Evolutionary conservation across 163 green algal genomes (phyloP).

Genomic region (Trebouxiophyceae sp.): DNA sequence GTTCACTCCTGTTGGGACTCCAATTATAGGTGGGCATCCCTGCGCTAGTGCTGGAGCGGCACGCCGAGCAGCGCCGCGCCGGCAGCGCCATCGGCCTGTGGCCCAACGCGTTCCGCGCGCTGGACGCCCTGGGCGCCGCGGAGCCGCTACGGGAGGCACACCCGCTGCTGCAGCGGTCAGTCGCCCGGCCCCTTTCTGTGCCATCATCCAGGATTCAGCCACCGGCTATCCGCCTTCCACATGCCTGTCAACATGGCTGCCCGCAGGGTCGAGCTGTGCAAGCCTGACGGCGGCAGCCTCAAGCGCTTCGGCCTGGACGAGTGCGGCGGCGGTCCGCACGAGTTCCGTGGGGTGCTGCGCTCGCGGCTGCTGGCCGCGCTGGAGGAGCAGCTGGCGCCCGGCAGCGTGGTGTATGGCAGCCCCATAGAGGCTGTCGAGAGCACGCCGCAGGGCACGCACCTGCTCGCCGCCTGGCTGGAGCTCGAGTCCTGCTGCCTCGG

Average conservation of each 20-base stretch:
- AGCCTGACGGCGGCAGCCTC: slow-evolving; percentile 21
- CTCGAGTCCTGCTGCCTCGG: too few relatives aligned
- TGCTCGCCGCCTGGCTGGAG: too few relatives aligned
- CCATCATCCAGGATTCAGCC: too few relatives aligned
- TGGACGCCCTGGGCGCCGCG: slow-evolving; percentile 60
- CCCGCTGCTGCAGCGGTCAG: slow-evolving; percentile 29
- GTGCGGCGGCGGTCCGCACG: slow-evolving; percentile 50
- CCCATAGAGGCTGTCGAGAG: neutral
- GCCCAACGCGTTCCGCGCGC: slow-evolving; percentile 62
- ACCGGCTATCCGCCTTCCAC: too few relatives aligned
- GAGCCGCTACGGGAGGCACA: slow-evolving; percentile 36
- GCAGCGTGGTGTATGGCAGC: slow-evolving; percentile 29
- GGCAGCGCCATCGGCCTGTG: slow-evolving; percentile 63
- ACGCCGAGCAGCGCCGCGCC: slow-evolving; percentile 15
- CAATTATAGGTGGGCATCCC: slow-evolving; percentile 33
- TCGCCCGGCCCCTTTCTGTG: neutral
- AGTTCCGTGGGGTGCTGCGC: slow-evolving; percentile 70
- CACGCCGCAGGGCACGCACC: too few relatives aligned
- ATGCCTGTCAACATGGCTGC: neutral
- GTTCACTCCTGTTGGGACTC: neutral
- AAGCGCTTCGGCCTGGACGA: slow-evolving; percentile 34
- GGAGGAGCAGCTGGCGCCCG: slow-evolving; percentile 25
- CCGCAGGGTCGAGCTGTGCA: slow-evolving; percentile 39
- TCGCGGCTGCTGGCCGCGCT: slow-evolving; percentile 46
- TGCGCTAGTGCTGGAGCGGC: slow-evolving; percentile 44